Base-by-base conservation (phyloP, 768 basidiomycete species). In the Imleria badia region DNA sequence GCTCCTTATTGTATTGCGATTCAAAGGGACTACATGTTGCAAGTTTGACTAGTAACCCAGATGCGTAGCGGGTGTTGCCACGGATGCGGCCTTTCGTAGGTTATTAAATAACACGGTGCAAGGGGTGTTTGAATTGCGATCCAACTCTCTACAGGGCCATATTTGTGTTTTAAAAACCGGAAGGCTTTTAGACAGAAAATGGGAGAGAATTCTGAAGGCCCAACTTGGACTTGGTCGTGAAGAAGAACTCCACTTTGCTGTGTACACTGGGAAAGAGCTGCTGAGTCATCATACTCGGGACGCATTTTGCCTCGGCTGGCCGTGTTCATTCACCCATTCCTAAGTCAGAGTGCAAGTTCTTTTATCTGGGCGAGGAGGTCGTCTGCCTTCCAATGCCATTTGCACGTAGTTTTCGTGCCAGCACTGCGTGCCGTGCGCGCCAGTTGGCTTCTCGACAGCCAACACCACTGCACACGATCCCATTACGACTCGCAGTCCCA, bases 331-430 rank as follows among this genome's bases (percentile, higher is more conserved):
- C 15, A 43, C 38, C 36, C 26, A 35, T 43, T 36, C 45, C 38
- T n/a, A 17, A 45, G 9, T 23, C 31, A 34, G 31, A 40, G 45
- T 40, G 46, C 43, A 42, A 34, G 48, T 44, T 31, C 19, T 51
- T 45, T 13, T 15, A 31, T 29, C 48, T 56, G 50, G 61, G 56
- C 35, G 57, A 40, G 68, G 39, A 60, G 64, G 60, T 58, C 42
- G 26, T 50, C 41, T 44, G n/a, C 54, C 55, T 52, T 58, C 50
- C 41, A 52, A 70, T 70, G 69, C 31, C 61, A 23, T 56, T 69
- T n/a, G 39, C 58, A 58, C 64, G 58, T 13, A 41, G 44, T 13
- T 55, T 64, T 56, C 54, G 61, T 45, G 60, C 61, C 23, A 52
- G 36, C 39, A 35, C 48, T 14, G 47, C 56, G 42, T 56, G 30